Percentiles rank a stretch among this genome's conserved stretches.
Conservation (phyloP, 768 basidiomycete genomes). For the Aureoboletus auriporus region DNA sequence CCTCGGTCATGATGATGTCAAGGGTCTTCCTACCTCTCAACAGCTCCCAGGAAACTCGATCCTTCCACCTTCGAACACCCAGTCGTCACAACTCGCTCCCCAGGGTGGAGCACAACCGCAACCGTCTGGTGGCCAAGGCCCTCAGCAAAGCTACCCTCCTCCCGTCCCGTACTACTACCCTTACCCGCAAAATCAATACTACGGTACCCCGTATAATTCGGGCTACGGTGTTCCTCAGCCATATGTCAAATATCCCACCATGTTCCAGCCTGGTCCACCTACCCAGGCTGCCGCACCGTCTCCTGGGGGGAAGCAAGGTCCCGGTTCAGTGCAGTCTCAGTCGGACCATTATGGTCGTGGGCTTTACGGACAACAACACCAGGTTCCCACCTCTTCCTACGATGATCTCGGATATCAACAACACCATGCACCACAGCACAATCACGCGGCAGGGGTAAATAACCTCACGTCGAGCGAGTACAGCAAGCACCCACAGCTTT, state of each 20-base stretch:
- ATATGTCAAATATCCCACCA: slow-evolving; percentile 73
- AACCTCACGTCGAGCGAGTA: slow-evolving; percentile 41
- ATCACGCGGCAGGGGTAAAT: slow-evolving; percentile 45
- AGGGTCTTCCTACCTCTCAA: slow-evolving; percentile 59
- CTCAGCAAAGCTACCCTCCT: slow-evolving; percentile 63
- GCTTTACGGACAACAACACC: slow-evolving; percentile 58
- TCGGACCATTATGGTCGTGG: slow-evolving; percentile 61
- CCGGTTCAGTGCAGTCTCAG: slow-evolving; percentile 46
- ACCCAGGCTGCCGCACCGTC: slow-evolving; percentile 63
- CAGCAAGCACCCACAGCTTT: slow-evolving; percentile 42
- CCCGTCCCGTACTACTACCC: slow-evolving; percentile 58
- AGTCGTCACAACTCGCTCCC: slow-evolving; percentile 49
- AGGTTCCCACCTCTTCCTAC: slow-evolving; percentile 44
- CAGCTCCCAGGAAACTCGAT: slow-evolving; percentile 48
- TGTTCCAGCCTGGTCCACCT: slow-evolving; percentile 71
- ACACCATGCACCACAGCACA: slow-evolving; percentile 53
- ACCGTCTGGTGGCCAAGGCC: slow-evolving; percentile 56
- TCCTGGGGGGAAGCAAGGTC: slow-evolving; percentile 64
- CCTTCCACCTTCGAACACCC: slow-evolving; percentile 50
- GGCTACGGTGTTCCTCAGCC: slow-evolving; percentile 57
- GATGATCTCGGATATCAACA: slow-evolving; percentile 54
- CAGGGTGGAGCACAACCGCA: slow-evolving; percentile 52
- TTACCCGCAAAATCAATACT: slow-evolving; percentile 77
- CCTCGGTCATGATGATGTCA: slow-evolving; percentile 73
- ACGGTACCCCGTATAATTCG: slow-evolving; percentile 65